A percentile compares a stretch with the other conserved stretches of the same genome.
These are phyloP conservation scores for Fusarium camptoceras DNA, from an alignment of 2,329 filamentous ascomycete species.

Conservation along the genomic window DNA sequence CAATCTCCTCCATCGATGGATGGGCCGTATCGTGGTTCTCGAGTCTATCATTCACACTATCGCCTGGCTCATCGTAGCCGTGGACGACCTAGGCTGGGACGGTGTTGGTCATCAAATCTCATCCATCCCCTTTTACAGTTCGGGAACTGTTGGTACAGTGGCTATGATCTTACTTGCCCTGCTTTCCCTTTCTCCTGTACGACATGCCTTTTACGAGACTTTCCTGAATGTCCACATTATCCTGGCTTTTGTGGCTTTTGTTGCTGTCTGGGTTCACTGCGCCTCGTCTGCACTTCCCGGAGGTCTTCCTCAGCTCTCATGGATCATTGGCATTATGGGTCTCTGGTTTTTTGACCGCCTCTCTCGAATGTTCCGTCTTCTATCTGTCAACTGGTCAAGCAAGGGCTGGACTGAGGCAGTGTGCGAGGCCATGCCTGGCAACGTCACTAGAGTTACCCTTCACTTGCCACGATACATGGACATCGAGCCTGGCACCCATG, in stretches of 20 bases:
- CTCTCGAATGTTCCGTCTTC: slow-evolving; percentile 70
- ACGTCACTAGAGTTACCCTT: slow-evolving; percentile 77
- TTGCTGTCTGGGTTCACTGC: slow-evolving; percentile 83
- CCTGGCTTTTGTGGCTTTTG: slow-evolving; percentile 74
- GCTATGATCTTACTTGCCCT: slow-evolving; percentile 75
- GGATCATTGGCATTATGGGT: slow-evolving; percentile 78
- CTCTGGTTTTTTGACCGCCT: slow-evolving; percentile 81
- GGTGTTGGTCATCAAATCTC: slow-evolving; percentile 67
- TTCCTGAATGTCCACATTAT: slow-evolving; percentile 90
- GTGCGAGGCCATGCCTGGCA: slow-evolving; percentile 76
- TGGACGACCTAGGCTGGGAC: slow-evolving; percentile 71
- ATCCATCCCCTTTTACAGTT: slow-evolving; percentile 72
- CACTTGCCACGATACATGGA: slow-evolving; percentile 74
- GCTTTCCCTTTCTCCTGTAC: slow-evolving; percentile 79
- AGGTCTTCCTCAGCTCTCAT: slow-evolving; percentile 76
- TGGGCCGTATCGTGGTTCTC: slow-evolving; percentile 78
- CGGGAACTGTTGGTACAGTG: slow-evolving; percentile 70
- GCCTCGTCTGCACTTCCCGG: slow-evolving; percentile 73
- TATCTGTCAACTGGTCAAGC: slow-evolving; percentile 74
- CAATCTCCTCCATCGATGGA: slow-evolving; percentile 80
- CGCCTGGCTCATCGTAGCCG: slow-evolving; percentile 79
- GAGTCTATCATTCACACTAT: slow-evolving; percentile 76
- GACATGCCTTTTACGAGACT: slow-evolving; percentile 97
- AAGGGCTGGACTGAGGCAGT: slow-evolving; percentile 71
- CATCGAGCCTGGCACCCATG: slow-evolving; percentile 77